Percentiles rank a stretch among this genome's conserved stretches.
These are phyloP conservation scores for Proliferodiscus dingleyae DNA, from an alignment of 2,329 filamentous ascomycete genomes.

Conservation along the genomic window DNA sequence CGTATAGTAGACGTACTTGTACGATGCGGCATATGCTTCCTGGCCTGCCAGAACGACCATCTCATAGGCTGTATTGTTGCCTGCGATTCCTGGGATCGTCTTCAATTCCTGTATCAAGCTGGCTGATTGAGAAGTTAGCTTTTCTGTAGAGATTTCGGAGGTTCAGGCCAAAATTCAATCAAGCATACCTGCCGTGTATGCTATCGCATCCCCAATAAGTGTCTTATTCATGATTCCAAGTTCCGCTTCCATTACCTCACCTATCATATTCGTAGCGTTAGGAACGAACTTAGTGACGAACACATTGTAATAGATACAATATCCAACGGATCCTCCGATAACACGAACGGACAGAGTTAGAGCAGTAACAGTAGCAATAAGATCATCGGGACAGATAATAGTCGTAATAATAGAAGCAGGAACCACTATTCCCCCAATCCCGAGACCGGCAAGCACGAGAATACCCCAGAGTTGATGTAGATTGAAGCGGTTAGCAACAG, in stretches of 20 bases:
- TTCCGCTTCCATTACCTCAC: background rate
- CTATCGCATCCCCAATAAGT: background rate
- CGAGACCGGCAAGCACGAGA: constrained; percentile 54
- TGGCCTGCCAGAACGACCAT: constrained; percentile 52
- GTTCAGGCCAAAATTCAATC: constrained; percentile 30
- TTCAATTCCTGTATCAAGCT: constrained; percentile 31
- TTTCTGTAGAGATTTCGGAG: background rate
- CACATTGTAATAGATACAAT: constrained; percentile 54
- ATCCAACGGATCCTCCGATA: constrained; percentile 61
- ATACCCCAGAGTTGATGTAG: constrained; percentile 55
- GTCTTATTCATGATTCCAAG: background rate
- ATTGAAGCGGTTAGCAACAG: constrained; percentile 42
- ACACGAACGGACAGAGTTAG: constrained; percentile 66
- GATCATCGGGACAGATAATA: constrained; percentile 64
- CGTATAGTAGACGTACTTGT: no score
- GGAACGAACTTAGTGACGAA: constrained; percentile 40
- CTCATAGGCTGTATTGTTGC: constrained; percentile 44
- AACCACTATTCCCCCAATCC: constrained; percentile 63
- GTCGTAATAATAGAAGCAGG: constrained; percentile 64
- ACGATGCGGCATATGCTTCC: constrained; percentile 37
- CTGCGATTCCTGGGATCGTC: constrained; percentile 48
- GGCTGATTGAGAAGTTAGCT: background rate
- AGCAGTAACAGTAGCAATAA: constrained; percentile 65
- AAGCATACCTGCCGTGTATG: constrained; percentile 29
- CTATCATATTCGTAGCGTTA: constrained; percentile 19